Base-by-base conservation (phyloP, 2,329 filamentous ascomycete species). In the Capronia americana region DNA sequence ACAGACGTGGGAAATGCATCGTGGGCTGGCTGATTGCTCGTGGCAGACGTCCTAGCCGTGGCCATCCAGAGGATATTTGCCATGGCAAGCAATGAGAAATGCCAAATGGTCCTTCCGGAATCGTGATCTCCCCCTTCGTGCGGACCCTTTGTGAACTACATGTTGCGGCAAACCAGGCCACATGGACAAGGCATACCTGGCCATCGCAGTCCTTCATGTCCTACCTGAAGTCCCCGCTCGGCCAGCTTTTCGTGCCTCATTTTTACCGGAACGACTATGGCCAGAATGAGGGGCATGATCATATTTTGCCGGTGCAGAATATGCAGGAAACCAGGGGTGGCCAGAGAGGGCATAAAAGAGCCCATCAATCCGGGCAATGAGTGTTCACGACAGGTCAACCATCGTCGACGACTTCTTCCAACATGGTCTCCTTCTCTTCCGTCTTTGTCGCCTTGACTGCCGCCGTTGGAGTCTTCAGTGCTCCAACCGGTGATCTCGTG, bases 381-480 rank as follows among this genome's bases (percentile, higher is more conserved):
- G n/a, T 17, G 12, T 41, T 20, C n/a, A 11, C 20, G 12, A 11
- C 55, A 57, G 10, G 23, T 57, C 55, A 46, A 44, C 26, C 34
- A 46, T 23, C n/a, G 12, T 24, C 34, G 26, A 38, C 23, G 17
- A 24, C 11, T 38, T 44, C n/a, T 41, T 28, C 8, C 55, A 57
- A 57, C 2, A 77, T 76, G 75, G 71, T 75, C 10, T 74, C 71
- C n/a, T 71, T 75, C 48, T 69, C 68, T 12, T 68, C 63, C 17
- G 56, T 76, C 10, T 57, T 76, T 3, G 38, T 75, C 46, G 72
- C 72, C 17, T 66, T 67, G 61, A 71, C 69, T 10, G 66, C 70
- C n/a, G 67, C 69, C 20, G 51, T 71, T 2, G 70, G 72, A 32
- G 70, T 69, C 20, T 55, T 75, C 14, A 71, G 74, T n/a, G 67